Evolutionary conservation across 2,329 filamentous ascomycete genomes (phyloP).

Genomic region (Microsporum ferrugineum): DNA sequence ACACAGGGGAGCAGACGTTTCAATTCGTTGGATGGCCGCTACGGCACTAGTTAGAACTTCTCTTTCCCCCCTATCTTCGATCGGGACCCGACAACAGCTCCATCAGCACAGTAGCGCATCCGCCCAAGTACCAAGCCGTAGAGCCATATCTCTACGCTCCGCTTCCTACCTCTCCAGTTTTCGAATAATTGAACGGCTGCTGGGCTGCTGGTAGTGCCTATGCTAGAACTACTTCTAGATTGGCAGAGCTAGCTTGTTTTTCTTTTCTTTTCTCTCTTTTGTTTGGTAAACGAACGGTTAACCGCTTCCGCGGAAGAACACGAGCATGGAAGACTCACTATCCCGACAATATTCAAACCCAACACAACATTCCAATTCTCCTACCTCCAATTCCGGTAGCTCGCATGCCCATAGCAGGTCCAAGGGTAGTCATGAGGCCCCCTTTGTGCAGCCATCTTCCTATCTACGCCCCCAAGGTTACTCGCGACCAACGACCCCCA

Average conservation of each 20-base stretch:
- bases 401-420: slow-evolving; percentile 11
- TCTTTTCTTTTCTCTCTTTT: background rate
- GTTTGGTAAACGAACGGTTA: background rate
- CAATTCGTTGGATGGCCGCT: background rate
- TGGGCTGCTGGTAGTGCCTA: background rate
- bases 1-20: background rate
- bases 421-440: slow-evolving; percentile 31
- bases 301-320: slow-evolving; percentile 5
- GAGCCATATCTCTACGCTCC: background rate
- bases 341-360: slow-evolving; percentile 15
- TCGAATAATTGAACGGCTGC: background rate
- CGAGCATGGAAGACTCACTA: slow-evolving; percentile 20
- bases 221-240: background rate
- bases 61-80: background rate
- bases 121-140: background rate
- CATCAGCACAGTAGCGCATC: background rate
- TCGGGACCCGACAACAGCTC: background rate
- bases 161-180: background rate
- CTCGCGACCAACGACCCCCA: slow-evolving; percentile 32
- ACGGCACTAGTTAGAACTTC: background rate
- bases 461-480: slow-evolving; percentile 33
- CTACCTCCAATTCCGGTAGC: slow-evolving; percentile 10
- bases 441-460: slow-evolving; percentile 39
- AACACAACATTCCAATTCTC: slow-evolving; percentile 6
- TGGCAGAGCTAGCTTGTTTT: background rate